Conservation (phyloP, 2,329 filamentous ascomycete species). For the Aaosphaeria pasadenensis region DNA sequence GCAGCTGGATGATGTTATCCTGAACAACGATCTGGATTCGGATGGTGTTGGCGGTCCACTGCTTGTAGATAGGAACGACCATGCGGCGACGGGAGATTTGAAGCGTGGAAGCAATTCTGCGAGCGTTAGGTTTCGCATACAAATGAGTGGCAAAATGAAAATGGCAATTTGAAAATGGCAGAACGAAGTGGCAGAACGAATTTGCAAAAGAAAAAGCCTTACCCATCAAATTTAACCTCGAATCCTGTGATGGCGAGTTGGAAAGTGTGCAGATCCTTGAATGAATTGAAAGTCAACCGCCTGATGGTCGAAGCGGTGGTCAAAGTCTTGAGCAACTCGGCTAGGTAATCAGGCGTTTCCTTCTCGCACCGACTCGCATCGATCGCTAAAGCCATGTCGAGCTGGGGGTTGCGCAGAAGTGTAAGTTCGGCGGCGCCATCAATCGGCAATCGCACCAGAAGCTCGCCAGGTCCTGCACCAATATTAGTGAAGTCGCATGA, state of each 20-base stretch:
- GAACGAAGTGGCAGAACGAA: background rate
- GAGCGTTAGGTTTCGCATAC: slow-evolving; percentile 14
- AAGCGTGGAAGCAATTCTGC: slow-evolving; percentile 63
- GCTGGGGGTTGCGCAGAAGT: slow-evolving; percentile 63
- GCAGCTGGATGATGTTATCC: slow-evolving; percentile 71
- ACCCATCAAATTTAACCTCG: slow-evolving; percentile 53
- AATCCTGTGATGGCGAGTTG: slow-evolving; percentile 78
- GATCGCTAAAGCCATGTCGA: slow-evolving; percentile 73
- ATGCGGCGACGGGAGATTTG: slow-evolving; percentile 80
- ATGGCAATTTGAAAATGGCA: background rate
- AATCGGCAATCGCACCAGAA: slow-evolving; percentile 45
- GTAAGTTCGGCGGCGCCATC: slow-evolving; percentile 35
- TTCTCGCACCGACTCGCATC: slow-evolving; percentile 41
- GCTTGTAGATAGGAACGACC: slow-evolving; percentile 92
- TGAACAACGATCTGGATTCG: slow-evolving; percentile 77
- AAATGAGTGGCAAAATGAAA: background rate
- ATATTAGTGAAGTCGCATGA: slow-evolving; percentile 5
- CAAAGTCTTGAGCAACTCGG: slow-evolving; percentile 58
- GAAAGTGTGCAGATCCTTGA: slow-evolving; percentile 68
- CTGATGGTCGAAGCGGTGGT: slow-evolving; percentile 65
- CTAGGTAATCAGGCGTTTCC: slow-evolving; percentile 57
- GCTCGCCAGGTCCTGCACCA: slow-evolving; percentile 40
- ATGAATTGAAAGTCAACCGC: slow-evolving; percentile 53
- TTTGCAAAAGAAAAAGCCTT: slow-evolving; percentile 1
- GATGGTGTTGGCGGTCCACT: slow-evolving; percentile 81